Conservation (phyloP, 208 protist species). For the Acanthamoeba royreba region DNA sequence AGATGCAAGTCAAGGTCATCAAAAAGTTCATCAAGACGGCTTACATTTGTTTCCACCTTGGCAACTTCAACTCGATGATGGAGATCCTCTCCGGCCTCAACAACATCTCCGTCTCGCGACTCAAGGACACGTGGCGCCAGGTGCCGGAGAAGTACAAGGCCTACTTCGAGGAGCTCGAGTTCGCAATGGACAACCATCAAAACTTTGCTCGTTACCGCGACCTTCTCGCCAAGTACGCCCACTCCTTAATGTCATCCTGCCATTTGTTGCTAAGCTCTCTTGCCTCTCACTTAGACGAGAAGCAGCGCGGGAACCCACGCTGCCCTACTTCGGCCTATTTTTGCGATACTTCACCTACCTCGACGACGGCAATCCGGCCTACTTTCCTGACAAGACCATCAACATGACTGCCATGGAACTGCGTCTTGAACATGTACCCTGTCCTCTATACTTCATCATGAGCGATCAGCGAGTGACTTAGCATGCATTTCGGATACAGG, state of each 20-base stretch:
- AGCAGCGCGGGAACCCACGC: not conserved
- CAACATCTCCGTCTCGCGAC: not conserved
- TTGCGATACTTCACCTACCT: conserved; percentile 22
- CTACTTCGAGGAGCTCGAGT: not conserved
- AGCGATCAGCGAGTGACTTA: not conserved
- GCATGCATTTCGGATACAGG: not conserved
- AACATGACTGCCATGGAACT: not conserved
- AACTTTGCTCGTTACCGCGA: not conserved
- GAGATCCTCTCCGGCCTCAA: conserved; percentile 25
- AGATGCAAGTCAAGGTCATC: not conserved
- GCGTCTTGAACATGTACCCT: not conserved
- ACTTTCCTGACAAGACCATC: not conserved
- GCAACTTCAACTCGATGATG: conserved; percentile 43
- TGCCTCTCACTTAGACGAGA: not conserved
- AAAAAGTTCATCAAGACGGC: conserved; percentile 25
- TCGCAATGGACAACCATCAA: not conserved
- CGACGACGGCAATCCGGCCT: conserved; percentile 11
- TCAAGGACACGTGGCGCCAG: not conserved
- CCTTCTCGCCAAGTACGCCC: not conserved
- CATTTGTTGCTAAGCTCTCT: too few relatives aligned
- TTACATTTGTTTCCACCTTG: not conserved
- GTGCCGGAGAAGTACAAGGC: conserved; percentile 5
- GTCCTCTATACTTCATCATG: not conserved
- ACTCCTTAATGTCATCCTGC: too few relatives aligned
- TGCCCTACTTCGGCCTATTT: conserved; percentile 25